These are phyloP conservation scores for Melampsora larici-populina DNA, from an alignment of 1,284 basidiomycete genomes.

Conservation along the genomic window DNA sequence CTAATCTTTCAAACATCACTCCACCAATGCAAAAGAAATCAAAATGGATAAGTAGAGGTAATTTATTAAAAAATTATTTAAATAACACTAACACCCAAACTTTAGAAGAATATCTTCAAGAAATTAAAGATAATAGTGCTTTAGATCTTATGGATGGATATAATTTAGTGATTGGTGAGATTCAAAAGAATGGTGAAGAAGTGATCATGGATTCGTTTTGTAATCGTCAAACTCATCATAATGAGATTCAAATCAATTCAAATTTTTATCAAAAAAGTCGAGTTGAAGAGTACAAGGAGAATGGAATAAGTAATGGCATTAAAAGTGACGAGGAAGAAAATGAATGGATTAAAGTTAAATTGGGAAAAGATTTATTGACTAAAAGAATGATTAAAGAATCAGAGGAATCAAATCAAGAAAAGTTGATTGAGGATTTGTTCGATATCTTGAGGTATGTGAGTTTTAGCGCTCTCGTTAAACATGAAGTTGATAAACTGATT, in stretches of 20 bases:
- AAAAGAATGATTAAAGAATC: too few relatives aligned
- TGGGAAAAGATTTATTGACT: not conserved
- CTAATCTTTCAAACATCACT: slow-evolving; percentile 9
- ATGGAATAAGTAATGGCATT: not conserved
- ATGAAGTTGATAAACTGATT: too few relatives aligned
- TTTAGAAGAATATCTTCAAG: not conserved
- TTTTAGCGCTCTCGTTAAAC: too few relatives aligned
- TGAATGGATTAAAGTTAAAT: too few relatives aligned
- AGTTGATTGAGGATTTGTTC: too few relatives aligned
- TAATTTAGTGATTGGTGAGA: slow-evolving; percentile 31
- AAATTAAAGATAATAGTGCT: not conserved
- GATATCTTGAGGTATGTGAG: too few relatives aligned
- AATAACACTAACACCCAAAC: too few relatives aligned
- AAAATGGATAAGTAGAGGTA: too few relatives aligned
- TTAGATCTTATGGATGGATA: slow-evolving; percentile 22
- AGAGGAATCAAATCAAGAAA: too few relatives aligned
- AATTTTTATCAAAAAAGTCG: not conserved
- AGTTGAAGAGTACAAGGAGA: not conserved
- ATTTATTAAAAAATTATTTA: too few relatives aligned
- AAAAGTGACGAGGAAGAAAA: not conserved
- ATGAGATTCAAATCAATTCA: not conserved
- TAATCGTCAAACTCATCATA: slow-evolving; percentile 2
- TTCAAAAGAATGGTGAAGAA: not conserved
- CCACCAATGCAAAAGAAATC: too few relatives aligned
- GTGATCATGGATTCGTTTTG: not conserved